Conservation (phyloP, 805 yeast genomes). For the Lipomyces sp. region DNA sequence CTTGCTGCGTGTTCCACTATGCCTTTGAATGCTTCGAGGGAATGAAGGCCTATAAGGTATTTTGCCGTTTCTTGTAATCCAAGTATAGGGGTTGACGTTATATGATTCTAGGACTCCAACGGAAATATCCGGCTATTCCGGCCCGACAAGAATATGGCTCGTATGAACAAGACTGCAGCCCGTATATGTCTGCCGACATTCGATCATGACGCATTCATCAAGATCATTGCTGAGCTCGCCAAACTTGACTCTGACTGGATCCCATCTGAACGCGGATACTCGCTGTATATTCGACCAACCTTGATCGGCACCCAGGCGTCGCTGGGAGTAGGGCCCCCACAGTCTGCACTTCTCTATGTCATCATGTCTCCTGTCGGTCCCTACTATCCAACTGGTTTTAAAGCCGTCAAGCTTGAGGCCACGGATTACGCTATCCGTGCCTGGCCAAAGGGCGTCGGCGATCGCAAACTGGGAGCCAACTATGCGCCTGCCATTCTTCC, state of each 20-base stretch:
- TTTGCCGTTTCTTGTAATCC: background rate
- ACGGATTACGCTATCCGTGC: constrained; percentile 96
- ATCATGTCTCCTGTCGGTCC: constrained; percentile 98
- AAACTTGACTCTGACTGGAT: constrained; percentile 75
- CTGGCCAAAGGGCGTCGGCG: constrained; percentile 99
- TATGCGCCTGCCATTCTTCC: constrained; percentile 96
- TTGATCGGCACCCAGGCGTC: constrained; percentile 90
- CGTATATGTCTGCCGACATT: constrained; percentile 90
- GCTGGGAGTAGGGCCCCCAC: constrained; percentile 85
- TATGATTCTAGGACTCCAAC: constrained; percentile 50
- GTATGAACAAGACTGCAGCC: constrained; percentile 87
- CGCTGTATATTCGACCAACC: constrained; percentile 92
- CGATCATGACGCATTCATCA: constrained; percentile 75
- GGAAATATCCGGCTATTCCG: constrained; percentile 83
- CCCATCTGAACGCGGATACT: constrained; percentile 86
- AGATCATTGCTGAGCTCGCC: constrained; percentile 76
- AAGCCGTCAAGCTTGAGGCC: constrained; percentile 92
- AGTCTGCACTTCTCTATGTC: constrained; percentile 78
- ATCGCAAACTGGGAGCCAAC: constrained; percentile 95
- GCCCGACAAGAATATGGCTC: constrained; percentile 86
- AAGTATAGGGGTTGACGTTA: background rate
- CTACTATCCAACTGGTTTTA: constrained; percentile 92
- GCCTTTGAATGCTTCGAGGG: constrained; percentile 97
- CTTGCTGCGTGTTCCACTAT: constrained; percentile 89
- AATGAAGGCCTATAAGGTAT: constrained; percentile 74